Evolutionary conservation across 352 stramenopile genomes (phyloP), one percentile per base, ranked within the genome.

Genomic region (Globisporangium canariense): DNA sequence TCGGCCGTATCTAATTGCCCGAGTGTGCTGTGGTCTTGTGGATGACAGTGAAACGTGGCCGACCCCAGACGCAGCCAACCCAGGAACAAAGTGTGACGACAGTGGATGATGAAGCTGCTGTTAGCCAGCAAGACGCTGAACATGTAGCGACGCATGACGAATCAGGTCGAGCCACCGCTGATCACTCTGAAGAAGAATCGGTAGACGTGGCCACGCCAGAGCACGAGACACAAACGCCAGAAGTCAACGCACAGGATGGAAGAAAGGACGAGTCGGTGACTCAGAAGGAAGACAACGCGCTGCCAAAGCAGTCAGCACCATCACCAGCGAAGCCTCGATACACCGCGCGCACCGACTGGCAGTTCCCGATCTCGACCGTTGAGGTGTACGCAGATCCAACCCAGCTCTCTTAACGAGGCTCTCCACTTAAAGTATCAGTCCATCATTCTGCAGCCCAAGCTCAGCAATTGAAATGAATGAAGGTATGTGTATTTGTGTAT

Each of bases 321-420:
- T 30, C 36, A 22, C 28, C 56, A 18, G 43, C 43, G 11, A 83
- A 86, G 63, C 74, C 72, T 4, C 69, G 77, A 65, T 86, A 83
- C 71, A 78, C 73, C 10, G 79, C 73, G 14, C 73, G 79, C 20
- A 82, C 77, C 64, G 81, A 92, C 67, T 67, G 75, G 40, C 72
- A 78, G 46, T 93, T 94, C 60, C 86, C 86, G 11, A 91, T 93
- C 36, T 94, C 86, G 30, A 94, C 80, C 18, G 70, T 94, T 41
- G 76, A 71, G 34, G 79, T 92, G 40, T 64, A 88, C 50, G 83
- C 77, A 38, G 79, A 92, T 51, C 73, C 73, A 5, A 68, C 62
- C 3, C 59, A 79, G 51, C 28, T 68, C 16, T 68, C 62, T 0
- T 68, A 36, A 52, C 46, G 11, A 18, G 16, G 14, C 13, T 40